Evolutionary conservation across 129 eudicot species (phyloP).

Genomic region (Flaveria robusta): DNA sequence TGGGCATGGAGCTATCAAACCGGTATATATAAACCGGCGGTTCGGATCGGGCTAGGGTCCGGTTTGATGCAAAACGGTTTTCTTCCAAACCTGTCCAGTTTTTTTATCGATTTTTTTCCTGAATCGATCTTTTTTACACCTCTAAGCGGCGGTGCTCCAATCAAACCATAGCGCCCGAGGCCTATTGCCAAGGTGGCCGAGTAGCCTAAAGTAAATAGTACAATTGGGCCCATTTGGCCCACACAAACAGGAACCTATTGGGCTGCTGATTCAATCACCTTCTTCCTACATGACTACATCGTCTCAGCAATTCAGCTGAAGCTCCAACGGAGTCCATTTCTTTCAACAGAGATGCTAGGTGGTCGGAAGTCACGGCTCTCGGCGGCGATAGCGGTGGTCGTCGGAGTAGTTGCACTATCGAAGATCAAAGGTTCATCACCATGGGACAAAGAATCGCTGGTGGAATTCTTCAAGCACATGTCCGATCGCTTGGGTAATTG

Average conservation of each 20-base stretch:
- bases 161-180: no score
- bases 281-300: background rate
- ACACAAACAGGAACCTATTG: background rate
- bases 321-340: slow-evolving; percentile 6
- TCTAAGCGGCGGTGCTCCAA: no score
- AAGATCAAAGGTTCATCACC: slow-evolving; percentile 27
- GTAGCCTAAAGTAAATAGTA: no score
- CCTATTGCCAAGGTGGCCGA: no score
- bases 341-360: slow-evolving; percentile 20
- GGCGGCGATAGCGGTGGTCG: background rate
- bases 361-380: slow-evolving; percentile 28
- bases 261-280: background rate
- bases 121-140: no score
- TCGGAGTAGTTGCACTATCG: slow-evolving; percentile 22
- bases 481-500: slow-evolving; percentile 74
- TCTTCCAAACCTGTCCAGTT: no score
- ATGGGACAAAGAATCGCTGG: slow-evolving; percentile 44
- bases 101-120: no score
- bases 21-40: no score
- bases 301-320: background rate
- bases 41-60: no score
- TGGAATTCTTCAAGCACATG: slow-evolving; percentile 47
- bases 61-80: no score
- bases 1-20: no score
- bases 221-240: no score